These are phyloP conservation scores for Polysphondylium violaceum DNA, from an alignment of 78 protist species.

Conservation along the genomic window DNA sequence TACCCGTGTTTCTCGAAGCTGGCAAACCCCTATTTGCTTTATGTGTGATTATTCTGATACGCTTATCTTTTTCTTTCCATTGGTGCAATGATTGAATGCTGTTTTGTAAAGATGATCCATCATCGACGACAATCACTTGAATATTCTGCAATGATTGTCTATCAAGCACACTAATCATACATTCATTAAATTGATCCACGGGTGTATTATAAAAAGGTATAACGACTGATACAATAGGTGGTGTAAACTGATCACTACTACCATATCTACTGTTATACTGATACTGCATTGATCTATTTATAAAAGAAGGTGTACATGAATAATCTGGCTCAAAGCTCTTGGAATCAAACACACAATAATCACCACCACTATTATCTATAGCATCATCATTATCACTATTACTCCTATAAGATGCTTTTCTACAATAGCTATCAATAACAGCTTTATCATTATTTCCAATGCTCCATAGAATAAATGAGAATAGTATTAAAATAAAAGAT, in stretches of 20 bases:
- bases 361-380: background rate
- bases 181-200: slow-evolving; percentile 14
- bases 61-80: background rate
- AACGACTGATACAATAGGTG: slow-evolving; percentile 28
- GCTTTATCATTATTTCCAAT: no score
- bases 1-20: slow-evolving; percentile 41
- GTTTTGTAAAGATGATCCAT: slow-evolving; percentile 13
- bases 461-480: no score
- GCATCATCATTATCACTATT: background rate
- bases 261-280: background rate
- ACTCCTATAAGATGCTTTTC: no score
- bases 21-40: slow-evolving; percentile 31
- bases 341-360: background rate
- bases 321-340: slow-evolving; percentile 32
- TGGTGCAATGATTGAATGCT: background rate
- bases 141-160: slow-evolving; percentile 44
- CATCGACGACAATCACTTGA: slow-evolving; percentile 37
- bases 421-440: no score
- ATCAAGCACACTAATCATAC: background rate
- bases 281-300: background rate
- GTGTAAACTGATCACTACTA: background rate
- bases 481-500: no score
- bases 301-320: slow-evolving; percentile 33
- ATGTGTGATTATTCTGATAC: background rate
- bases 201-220: slow-evolving; percentile 39